A percentile compares a stretch with the other conserved stretches of the same genome.
Evolutionary conservation across 345 rosid genomes (phyloP).

Genomic region (Eucalyptus rudis): DNA sequence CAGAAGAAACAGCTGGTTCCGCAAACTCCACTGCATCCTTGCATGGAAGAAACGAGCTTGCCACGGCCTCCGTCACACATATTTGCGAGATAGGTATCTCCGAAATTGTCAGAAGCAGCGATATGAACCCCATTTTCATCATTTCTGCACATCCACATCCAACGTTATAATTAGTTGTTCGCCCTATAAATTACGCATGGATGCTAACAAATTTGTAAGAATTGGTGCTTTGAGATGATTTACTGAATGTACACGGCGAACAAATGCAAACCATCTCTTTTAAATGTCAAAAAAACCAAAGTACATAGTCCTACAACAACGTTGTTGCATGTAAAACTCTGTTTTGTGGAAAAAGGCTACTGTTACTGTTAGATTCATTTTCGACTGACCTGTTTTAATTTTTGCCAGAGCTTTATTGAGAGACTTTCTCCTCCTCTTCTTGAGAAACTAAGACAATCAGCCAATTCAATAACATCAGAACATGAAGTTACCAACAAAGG

Average conservation of each 20-base stretch:
- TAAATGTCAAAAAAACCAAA: not conserved
- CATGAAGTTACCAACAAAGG: not conserved
- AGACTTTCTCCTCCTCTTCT: constrained; percentile 5
- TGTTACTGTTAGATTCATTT: not conserved
- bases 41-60: not conserved
- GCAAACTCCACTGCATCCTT: not conserved
- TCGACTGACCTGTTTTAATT: constrained; percentile 3
- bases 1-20: not conserved
- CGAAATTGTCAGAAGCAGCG: constrained; percentile 6
- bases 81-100: constrained; percentile 7
- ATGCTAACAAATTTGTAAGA: not conserved
- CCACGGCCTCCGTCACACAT: constrained; percentile 2
- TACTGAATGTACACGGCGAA: not conserved
- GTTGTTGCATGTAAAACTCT: not conserved
- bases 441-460: not conserved
- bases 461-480: not conserved
- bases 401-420: constrained; percentile 1
- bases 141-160: not conserved
- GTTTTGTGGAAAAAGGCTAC: not conserved
- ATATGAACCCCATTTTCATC: constrained; percentile 17
- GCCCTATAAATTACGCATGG: not conserved
- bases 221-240: not conserved
- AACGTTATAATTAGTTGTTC: not conserved
- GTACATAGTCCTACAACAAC: not conserved
- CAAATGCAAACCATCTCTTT: not conserved